Evolutionary conservation across 2,329 filamentous ascomycete genomes (phyloP).

Genomic region (Arachnomyces sp.): DNA sequence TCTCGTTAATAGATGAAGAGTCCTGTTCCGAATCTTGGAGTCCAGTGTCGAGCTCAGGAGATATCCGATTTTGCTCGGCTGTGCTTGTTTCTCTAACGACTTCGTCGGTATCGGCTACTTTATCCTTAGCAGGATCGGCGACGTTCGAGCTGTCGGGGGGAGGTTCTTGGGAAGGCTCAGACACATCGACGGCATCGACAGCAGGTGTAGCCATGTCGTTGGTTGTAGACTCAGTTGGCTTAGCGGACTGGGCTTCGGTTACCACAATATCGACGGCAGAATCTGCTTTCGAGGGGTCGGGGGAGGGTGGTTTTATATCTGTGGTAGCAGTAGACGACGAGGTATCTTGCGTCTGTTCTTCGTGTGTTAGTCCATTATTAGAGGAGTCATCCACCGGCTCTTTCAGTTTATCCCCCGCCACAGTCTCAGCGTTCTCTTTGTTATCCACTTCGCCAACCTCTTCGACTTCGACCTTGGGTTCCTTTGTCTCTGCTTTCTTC

Average conservation of each 20-base stretch:
- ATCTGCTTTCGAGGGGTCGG: slow-evolving; percentile 7
- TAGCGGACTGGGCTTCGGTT: background rate
- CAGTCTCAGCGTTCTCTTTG: slow-evolving; percentile 24
- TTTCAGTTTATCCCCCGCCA: slow-evolving; percentile 8
- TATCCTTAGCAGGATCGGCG: too few species aligned
- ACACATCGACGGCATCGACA: too few species aligned
- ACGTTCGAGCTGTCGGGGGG: too few species aligned
- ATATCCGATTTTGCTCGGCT: too few species aligned
- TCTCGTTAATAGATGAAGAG: too few species aligned
- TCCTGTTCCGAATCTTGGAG: too few species aligned
- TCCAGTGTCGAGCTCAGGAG: too few species aligned
- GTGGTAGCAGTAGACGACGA: background rate
- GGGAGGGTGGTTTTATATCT: slow-evolving; percentile 1
- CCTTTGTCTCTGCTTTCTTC: slow-evolving; percentile 16
- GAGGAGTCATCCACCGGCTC: slow-evolving; percentile 14
- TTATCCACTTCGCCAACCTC: slow-evolving; percentile 11
- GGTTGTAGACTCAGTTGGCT: background rate
- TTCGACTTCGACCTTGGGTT: slow-evolving; percentile 11
- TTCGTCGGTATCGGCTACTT: too few species aligned
- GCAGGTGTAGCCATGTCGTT: too few species aligned
- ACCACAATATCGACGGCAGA: slow-evolving; percentile 8
- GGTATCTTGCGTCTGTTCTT: background rate
- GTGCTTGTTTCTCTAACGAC: too few species aligned
- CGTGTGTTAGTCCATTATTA: slow-evolving; percentile 6
- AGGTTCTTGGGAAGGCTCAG: too few species aligned